Evolutionary conservation across 148 eudicot genomes (phyloP).

Genomic region (Vaccinium myrtillus): DNA sequence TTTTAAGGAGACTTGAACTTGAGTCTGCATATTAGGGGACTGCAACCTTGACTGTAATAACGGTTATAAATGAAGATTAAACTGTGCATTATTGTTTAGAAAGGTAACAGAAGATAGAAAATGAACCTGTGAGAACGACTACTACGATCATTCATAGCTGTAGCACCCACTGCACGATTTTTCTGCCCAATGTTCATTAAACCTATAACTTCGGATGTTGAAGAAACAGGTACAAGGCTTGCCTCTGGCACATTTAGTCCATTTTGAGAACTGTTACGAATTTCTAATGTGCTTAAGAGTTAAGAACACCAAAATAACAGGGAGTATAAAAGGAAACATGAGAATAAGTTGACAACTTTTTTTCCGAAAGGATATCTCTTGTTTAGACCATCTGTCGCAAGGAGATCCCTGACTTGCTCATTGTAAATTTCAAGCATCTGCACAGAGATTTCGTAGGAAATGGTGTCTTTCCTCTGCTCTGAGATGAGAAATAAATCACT

Average conservation of each 20-base stretch:
- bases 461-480: slow-evolving; percentile 67
- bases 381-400: slow-evolving; percentile 60
- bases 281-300: slow-evolving; percentile 74
- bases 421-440: slow-evolving; percentile 98
- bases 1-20: background rate
- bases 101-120: background rate
- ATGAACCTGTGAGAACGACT: slow-evolving; percentile 96
- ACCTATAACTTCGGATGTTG: slow-evolving; percentile 70
- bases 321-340: background rate
- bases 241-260: slow-evolving; percentile 96
- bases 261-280: slow-evolving; percentile 65
- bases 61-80: background rate
- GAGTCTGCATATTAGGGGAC: background rate
- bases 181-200: slow-evolving; percentile 84
- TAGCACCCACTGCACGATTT: slow-evolving; percentile 83
- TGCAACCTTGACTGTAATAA: background rate
- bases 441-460: slow-evolving; percentile 72
- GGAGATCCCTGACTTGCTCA: slow-evolving; percentile 97
- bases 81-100: background rate
- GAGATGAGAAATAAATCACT: slow-evolving; percentile 72
- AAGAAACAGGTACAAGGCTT: slow-evolving; percentile 67
- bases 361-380: slow-evolving; percentile 79
- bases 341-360: slow-evolving; percentile 8
- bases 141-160: slow-evolving; percentile 92
- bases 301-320: slow-evolving; percentile 35